phyloP scores from a whole-genome alignment of 495 filamentous ascomycete genomes.

The Penicillium fimorum region DNA sequence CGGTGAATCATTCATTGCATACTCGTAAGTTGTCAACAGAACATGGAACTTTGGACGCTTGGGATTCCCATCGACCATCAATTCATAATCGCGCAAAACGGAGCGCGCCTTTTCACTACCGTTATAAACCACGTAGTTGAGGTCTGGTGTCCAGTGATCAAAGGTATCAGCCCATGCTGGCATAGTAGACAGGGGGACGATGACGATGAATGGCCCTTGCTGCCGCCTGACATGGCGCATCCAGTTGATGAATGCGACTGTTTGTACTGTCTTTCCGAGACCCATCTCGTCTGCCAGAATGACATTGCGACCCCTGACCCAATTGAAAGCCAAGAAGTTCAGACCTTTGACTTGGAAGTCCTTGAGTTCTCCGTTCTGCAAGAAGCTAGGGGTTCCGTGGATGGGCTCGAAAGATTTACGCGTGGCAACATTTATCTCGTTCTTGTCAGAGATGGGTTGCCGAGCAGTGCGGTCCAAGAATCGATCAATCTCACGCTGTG shows the following conservation, averaged over 20 bases:
- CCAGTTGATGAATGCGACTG: conserved; percentile 96
- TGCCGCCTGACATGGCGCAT: conserved; percentile 87
- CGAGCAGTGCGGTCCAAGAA: conserved; percentile 78
- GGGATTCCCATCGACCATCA: conserved; percentile 77
- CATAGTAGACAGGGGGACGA: conserved; percentile 93
- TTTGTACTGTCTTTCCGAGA: conserved; percentile 96
- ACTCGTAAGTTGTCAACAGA: conserved; percentile 93
- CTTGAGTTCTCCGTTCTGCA: conserved; percentile 81
- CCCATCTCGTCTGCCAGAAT: conserved; percentile 99
- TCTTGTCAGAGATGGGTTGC: conserved; percentile 70
- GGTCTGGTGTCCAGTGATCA: conserved; percentile 90
- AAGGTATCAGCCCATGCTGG: conserved; percentile 98
- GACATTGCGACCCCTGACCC: conserved; percentile 86
- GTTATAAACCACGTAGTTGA: conserved; percentile 97
- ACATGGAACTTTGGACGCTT: conserved; percentile 92
- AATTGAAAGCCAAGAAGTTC: conserved; percentile 93
- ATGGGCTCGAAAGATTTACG: conserved; percentile 68
- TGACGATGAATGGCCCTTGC: conserved; percentile 91
- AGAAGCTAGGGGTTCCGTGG: conserved; percentile 76
- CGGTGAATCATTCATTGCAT: conserved; percentile 74
- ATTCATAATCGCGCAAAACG: conserved; percentile 83
- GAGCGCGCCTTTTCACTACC: conserved; percentile 78
- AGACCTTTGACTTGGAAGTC: conserved; percentile 93
- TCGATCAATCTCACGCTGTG: conserved; percentile 85
- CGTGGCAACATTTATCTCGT: conserved; percentile 71